Evolutionary conservation across 768 basidiomycete species (phyloP).

Genomic region (Melanogaster broomeanus): DNA sequence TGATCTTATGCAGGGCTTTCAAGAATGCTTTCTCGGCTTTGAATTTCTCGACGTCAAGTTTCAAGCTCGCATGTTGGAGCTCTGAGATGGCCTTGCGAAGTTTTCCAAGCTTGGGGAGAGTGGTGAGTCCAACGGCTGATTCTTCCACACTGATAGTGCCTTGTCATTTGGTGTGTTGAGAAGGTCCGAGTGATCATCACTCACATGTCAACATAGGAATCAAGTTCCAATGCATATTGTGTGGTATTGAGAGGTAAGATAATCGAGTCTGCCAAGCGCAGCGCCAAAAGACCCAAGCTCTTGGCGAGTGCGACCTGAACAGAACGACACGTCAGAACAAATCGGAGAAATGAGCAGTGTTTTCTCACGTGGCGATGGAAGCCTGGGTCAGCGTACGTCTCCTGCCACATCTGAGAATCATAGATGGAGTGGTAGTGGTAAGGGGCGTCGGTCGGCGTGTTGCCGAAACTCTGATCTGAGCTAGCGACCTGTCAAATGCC

Average conservation of each 20-base stretch:
- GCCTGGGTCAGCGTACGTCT: conserved; percentile 72
- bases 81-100: conserved; percentile 48
- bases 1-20: conserved; percentile 41
- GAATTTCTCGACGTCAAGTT: conserved; percentile 60
- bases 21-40: conserved; percentile 55
- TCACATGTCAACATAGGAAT: conserved; percentile 60
- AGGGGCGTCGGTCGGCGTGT: conserved; percentile 51
- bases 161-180: conserved; percentile 17
- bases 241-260: conserved; percentile 77
- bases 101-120: conserved; percentile 37
- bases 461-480: conserved; percentile 31
- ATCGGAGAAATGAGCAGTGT: neutral
- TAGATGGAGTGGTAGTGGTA: conserved; percentile 82
- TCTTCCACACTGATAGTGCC: conserved; percentile 48
- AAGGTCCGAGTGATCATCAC: conserved; percentile 22
- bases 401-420: conserved; percentile 73
- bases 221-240: conserved; percentile 70
- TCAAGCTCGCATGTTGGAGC: conserved; percentile 51
- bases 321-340: neutral
- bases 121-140: conserved; percentile 30
- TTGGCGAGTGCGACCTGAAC: conserved; percentile 65
- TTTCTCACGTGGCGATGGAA: conserved; percentile 69
- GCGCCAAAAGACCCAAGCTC: conserved; percentile 59
- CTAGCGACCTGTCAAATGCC: conserved; percentile 34
- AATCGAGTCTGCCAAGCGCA: conserved; percentile 65